Base-by-base conservation (phyloP, 106 monocot species). In the Hemerocallis citrina region DNA sequence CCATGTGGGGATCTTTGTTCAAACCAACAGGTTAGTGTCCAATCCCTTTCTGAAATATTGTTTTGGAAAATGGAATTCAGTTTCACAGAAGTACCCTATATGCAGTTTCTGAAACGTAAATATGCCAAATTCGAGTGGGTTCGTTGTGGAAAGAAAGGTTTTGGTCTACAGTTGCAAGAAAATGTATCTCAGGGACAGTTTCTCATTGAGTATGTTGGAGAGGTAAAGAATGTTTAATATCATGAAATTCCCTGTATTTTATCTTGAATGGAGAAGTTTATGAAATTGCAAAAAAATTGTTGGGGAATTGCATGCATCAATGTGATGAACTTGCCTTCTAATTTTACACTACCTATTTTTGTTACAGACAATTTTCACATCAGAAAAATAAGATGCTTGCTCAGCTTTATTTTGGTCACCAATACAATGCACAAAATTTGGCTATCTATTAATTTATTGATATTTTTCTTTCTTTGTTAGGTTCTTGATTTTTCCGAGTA, bases 151-250 rank as follows among this genome's bases (percentile, higher is more conserved):
- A 98, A 98, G 69, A 98, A 98, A 70, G 96, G 96, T 5, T 72
- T 67, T 75, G 96, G 96, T 1, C 57, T 98, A 37, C 79, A 92
- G 52, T 64, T 82, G 55, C 74, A 67, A 17, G 77, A 92, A 86
- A 66, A 72, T 75, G 82, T 74, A 49, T 67, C 70, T 38, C 34
- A 64, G 57, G 96, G 96, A 34, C 62, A 78, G 54, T 98, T 98
- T 77, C 87, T 98, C 31, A 92, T 98, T 77, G 96, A 98, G 85
- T 98, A 98, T 79, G 91, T 98, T 72, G 96, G 96, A 45, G 96
- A 98, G 87, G 96, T 98, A 71, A 44, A 46, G 13, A 2, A 9
- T 59, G 11, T 31, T 16, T 56, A 29, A 16, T 32, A 23, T 58
- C 40, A n/a, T 36, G 0, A 17, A 17, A 54, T 34, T 64, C 28